Conservation (phyloP, 495 filamentous ascomycete genomes). For the Amniculicola lignicola region DNA sequence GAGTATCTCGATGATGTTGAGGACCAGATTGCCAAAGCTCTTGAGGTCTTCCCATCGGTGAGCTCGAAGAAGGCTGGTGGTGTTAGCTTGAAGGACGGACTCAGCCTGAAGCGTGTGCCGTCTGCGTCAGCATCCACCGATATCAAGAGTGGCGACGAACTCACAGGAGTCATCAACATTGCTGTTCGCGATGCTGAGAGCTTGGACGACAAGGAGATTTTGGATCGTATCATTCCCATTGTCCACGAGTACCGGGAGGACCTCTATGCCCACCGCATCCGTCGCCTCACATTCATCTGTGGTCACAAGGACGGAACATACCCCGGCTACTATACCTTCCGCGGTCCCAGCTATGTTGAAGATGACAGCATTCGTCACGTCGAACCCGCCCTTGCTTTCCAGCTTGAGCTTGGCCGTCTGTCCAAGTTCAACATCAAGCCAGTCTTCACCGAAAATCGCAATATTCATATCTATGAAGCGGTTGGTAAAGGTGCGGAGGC, state of each 20-base stretch:
- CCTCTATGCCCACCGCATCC: slow-evolving; percentile 71
- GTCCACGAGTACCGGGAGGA: slow-evolving; percentile 83
- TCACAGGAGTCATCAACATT: slow-evolving; percentile 87
- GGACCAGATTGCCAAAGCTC: slow-evolving; percentile 72
- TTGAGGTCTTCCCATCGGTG: slow-evolving; percentile 71
- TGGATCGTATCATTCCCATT: slow-evolving; percentile 67
- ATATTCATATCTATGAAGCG: slow-evolving; percentile 97
- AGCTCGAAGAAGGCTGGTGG: slow-evolving; percentile 48
- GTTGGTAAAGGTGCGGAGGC: slow-evolving; percentile 89
- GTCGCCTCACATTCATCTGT: slow-evolving; percentile 93
- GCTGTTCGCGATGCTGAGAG: slow-evolving; percentile 88
- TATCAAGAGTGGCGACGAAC: slow-evolving; percentile 62
- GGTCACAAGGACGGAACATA: slow-evolving; percentile 92
- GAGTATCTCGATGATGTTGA: slow-evolving; percentile 91
- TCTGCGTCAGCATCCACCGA: slow-evolving; percentile 43
- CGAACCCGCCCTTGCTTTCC: slow-evolving; percentile 95
- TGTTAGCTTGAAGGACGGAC: slow-evolving; percentile 60
- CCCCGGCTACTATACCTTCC: slow-evolving; percentile 97
- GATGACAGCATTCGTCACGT: slow-evolving; percentile 94
- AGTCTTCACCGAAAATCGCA: slow-evolving; percentile 97
- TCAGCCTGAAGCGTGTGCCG: slow-evolving; percentile 68
- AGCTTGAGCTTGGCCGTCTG: slow-evolving; percentile 89
- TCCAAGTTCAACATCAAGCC: slow-evolving; percentile 97
- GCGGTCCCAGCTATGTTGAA: slow-evolving; percentile 82
- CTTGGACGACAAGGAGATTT: slow-evolving; percentile 75